Percentiles rank a stretch among this genome's conserved stretches.
Evolutionary conservation across 352 stramenopile species (phyloP).

Genomic region (Globisporangium okanoganense): DNA sequence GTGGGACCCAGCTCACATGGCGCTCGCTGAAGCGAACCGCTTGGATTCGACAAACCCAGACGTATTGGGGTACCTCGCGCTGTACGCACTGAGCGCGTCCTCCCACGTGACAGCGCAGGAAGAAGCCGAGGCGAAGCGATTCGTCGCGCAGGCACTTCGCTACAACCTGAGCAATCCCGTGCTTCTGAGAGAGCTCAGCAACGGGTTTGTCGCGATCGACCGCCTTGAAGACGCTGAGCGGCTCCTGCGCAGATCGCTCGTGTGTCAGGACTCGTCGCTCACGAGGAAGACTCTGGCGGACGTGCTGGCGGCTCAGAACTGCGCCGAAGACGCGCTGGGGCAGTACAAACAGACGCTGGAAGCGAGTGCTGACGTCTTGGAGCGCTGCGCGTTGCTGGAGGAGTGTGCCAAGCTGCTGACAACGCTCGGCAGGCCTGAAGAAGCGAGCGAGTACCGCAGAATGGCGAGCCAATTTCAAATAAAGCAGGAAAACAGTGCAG

Average conservation of each 20-base stretch:
- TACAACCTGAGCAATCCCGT: constrained; percentile 56
- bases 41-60: constrained; percentile 62
- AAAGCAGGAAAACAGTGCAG: constrained; percentile 9
- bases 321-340: constrained; percentile 60
- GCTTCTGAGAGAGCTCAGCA: constrained; percentile 78
- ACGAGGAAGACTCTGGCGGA: constrained; percentile 77
- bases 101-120: constrained; percentile 23
- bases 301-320: constrained; percentile 76
- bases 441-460: constrained; percentile 54
- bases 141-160: constrained; percentile 58
- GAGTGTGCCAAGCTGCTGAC: constrained; percentile 59
- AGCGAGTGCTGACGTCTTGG: constrained; percentile 26
- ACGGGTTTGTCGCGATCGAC: constrained; percentile 72
- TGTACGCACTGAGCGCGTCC: constrained; percentile 39
- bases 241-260: constrained; percentile 59
- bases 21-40: constrained; percentile 72
- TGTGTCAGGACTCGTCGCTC: constrained; percentile 66
- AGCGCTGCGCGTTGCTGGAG: constrained; percentile 50
- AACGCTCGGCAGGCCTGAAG: constrained; percentile 66
- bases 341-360: constrained; percentile 67
- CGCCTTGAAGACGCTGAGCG: constrained; percentile 68
- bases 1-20: constrained; percentile 49
- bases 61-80: constrained; percentile 74
- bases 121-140: constrained; percentile 40
- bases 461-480: constrained; percentile 53